phyloP scores from a whole-genome alignment of 73 alveolate genomes.

The Tetrahymena malaccensis region DNA sequence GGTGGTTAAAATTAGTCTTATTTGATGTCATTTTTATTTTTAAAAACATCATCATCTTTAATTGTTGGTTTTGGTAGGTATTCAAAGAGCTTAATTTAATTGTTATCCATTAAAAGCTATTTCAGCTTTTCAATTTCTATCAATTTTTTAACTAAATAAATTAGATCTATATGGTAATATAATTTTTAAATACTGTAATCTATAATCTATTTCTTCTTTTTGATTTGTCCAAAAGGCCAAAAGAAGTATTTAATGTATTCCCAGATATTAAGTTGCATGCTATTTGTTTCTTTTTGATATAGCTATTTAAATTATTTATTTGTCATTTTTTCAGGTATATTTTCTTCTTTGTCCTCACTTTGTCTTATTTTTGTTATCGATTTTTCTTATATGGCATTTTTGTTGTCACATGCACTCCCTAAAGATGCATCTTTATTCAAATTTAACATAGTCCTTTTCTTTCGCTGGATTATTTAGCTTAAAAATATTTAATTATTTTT shows the following conservation, averaged over 20 bases:
- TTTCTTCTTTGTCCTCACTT: neutral
- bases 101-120: neutral
- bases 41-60: neutral
- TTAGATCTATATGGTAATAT: neutral
- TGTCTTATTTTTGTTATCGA: neutral
- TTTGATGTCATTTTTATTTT: neutral
- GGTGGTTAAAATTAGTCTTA: neutral
- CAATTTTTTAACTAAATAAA: neutral
- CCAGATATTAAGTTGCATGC: neutral
- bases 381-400: neutral
- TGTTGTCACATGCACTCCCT: neutral
- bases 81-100: neutral
- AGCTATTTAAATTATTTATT: neutral
- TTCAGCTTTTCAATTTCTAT: neutral
- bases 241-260: neutral
- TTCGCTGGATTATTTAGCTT: neutral
- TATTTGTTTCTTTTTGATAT: neutral
- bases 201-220: neutral
- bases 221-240: neutral
- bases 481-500: too few species aligned
- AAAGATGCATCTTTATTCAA: neutral
- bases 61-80: neutral
- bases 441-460: too few species aligned
- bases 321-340: neutral
- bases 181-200: neutral